Evolutionary conservation across 345 rosid genomes (phyloP), one percentile per base, ranked within the genome.

Genomic region (Eucalyptus victrix): DNA sequence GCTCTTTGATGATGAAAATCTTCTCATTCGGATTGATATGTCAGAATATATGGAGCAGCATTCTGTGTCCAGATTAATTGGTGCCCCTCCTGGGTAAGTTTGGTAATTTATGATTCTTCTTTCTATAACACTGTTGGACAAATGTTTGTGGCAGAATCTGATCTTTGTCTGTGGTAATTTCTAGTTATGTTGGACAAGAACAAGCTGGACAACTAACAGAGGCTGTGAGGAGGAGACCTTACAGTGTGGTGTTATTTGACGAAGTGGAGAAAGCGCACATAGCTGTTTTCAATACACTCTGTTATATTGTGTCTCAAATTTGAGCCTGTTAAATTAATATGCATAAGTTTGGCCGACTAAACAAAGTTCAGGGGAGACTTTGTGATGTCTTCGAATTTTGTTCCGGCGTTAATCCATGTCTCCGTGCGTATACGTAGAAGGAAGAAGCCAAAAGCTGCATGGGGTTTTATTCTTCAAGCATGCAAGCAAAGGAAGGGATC

Each of bases 21-120:
- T 94, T 12, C 88, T 97, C 42, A 94, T 97, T 23, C 94, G 99
- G 58, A 96, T 96, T 12, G 98, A 96, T 90, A 96, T 96, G 99
- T 97, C 99, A 0, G 98, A 97, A 90, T 96, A 97, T 28, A 97
- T 95, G 99, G 99, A 96, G 89, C 99, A 96, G 60, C 99, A 97
- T 87, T 96, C 99, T 1, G 96, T 97, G 42, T 92, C 99, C 5
- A 94, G 99, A 23, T 93, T 96, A 49, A 96, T 97, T 0, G 99
- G 99, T 5, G 97, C 97, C 60, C 99, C 99, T 53, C 99, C 98
- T 14, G 99, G 99, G 95, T 97, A 92, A 89, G 94, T 86, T 45
- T 44, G 40, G 40, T 11, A 4, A 34, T 15, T n/a, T 26, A 19
- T 32, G 76, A n/a, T 65, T n/a, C 37, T 18, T 9, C 21, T 15